phyloP scores from a whole-genome alignment of 139 green algal species.

The Closterium sp. region DNA sequence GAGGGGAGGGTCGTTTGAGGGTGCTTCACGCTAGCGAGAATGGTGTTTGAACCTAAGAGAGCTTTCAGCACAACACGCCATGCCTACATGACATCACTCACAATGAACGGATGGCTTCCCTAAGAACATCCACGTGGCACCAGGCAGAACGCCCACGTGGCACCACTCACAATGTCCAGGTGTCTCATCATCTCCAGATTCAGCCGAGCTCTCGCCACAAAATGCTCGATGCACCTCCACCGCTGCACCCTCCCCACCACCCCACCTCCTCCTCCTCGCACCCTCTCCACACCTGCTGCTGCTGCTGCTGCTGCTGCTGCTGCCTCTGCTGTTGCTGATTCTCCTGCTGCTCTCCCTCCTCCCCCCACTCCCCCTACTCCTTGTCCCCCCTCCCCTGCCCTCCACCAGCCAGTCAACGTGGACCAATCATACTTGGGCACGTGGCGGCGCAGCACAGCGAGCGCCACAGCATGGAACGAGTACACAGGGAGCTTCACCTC shows the following conservation, averaged over 20 bases:
- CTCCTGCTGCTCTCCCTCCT: neutral
- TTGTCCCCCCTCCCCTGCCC: conserved; percentile 43
- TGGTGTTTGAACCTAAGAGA: no score
- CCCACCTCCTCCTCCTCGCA: conserved; percentile 52
- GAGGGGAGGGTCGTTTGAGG: neutral
- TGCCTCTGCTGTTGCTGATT: neutral
- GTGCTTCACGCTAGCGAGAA: no score
- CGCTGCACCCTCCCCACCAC: neutral
- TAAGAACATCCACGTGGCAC: neutral
- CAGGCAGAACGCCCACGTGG: neutral
- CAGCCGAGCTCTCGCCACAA: conserved; percentile 55
- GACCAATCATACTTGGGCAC: conserved; percentile 67
- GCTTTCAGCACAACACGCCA: no score
- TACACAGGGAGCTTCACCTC: conserved; percentile 80
- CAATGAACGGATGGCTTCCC: no score
- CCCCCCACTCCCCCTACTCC: conserved; percentile 36
- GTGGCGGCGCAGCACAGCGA: conserved; percentile 76
- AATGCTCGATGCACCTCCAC: conserved; percentile 56
- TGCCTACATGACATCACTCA: no score
- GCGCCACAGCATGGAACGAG: conserved; percentile 73
- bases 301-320: neutral
- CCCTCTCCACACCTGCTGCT: conserved; percentile 3
- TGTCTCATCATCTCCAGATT: conserved; percentile 79
- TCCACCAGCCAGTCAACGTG: conserved; percentile 80
- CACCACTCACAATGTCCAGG: conserved; percentile 80